Evolutionary conservation across 257 asterid genomes (phyloP), one percentile per base, ranked within the genome.

Genomic region (Prunella vulgaris): DNA sequence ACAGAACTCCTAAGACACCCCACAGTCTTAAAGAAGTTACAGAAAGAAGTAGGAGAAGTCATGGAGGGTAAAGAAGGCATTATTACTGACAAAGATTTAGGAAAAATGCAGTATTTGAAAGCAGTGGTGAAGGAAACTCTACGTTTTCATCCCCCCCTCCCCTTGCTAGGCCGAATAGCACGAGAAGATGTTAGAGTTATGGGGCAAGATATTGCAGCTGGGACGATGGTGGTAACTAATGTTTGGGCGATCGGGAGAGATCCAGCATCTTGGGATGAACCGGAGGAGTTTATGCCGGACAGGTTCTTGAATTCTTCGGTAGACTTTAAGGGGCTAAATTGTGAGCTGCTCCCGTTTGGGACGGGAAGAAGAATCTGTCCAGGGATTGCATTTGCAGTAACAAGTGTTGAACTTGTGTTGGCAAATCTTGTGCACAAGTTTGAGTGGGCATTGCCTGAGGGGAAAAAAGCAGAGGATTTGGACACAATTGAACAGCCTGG

Each of bases 1-100:
- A 20, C 89, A 12, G 87, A 85, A 27, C 77, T 86, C 40, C 3
- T 86, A 5, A 65, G 77, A 37, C 71, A 84, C 65, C 88, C 93
- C 0, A 3, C 3, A 2, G 44, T 15, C 7, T 10, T 84, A 68
- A 27, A 67, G 0, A 77, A 73, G 5, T 30, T 87, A 40, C 79
- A 79, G 10, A 21, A n/a, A 0, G 92, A 85, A 66, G 78, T 82
- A 2, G 32, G 84, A 54, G 54, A 13, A 63, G 10, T 76, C 5
- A 17, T 58, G 40, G 5, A 62, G 33, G 84, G 9, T 13, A 76
- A 73, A 40, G 2, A n/a, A 0, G 46, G 25, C n/a, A 77, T 87
- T n/a, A n/a, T n/a, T 70, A 78, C 77, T 0, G 82, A 81, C 0
- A 57, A 81, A 0, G 90, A 85, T 62, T 64, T 85, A 37, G 78